Evolutionary conservation across 257 asterid species (phyloP), one percentile per base, ranked within the genome.

Genomic region (Solanum pimpinellifolium): DNA sequence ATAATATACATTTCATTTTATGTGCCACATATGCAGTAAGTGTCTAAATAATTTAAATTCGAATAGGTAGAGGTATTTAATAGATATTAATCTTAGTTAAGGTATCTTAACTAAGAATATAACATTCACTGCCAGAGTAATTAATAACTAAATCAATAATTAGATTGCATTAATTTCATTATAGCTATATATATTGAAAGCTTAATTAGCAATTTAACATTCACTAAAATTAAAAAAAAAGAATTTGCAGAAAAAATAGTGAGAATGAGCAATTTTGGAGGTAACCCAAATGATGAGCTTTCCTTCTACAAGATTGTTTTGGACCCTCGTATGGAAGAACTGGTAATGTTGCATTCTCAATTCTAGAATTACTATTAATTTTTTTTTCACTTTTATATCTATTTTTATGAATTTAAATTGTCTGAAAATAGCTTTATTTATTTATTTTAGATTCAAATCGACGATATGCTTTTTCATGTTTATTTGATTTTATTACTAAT

Each of bases 1-100:
- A 1, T 6, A 6, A 37, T 5, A 0, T 37, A 6, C 7, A 6
- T 5, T 37, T 6, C 1, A 1, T 5, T 37, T 37, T 37, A 5
- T 5, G 7, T 37, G 39, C 1, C 39, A 37, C 39, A 1, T 37
- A 37, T 37, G 39, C 6, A 5, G 1, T 5, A 37, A 37, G 39
- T 35, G 39, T 37, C 39, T 37, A 37, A 35, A 35, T 35, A 1
- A 1, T 37, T 37, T 37, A 37, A 35, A 37, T 37, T 37, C 39
- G 0, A 37, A 37, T 37, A 37, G 7, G 7, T 37, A 37, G 7
- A 37, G 7, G 0, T 37, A 37, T 37, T 37, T 37, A 37, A 37
- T 37, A 37, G 39, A 37, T 37, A 37, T 37, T 37, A 37, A 37
- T 37, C 39, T 37, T 37, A 37, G 7, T 37, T 37, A 37, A 37